These are phyloP conservation scores for Phytophthora ohioensis DNA, from an alignment of 352 stramenopile species.

Conservation along the genomic window DNA sequence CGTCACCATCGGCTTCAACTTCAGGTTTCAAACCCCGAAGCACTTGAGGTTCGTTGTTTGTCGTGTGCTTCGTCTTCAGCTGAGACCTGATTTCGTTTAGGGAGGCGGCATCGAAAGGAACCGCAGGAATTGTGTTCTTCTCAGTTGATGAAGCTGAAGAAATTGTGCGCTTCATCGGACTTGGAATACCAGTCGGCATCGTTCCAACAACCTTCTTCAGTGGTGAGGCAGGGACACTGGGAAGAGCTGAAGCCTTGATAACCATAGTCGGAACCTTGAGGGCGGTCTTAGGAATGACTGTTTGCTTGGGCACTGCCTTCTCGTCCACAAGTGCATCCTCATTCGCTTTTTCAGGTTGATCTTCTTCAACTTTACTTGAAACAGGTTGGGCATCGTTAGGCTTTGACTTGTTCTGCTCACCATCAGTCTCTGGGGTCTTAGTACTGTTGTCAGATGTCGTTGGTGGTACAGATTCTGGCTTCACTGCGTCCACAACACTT, in stretches of 20 bases:
- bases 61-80: slow-evolving; percentile 60
- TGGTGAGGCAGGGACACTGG: slow-evolving; percentile 23
- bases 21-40: slow-evolving; percentile 28
- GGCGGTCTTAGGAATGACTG: slow-evolving; percentile 39
- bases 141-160: slow-evolving; percentile 39
- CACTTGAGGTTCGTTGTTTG: slow-evolving; percentile 23
- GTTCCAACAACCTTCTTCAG: slow-evolving; percentile 37
- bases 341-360: slow-evolving; percentile 5
- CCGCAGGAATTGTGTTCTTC: slow-evolving; percentile 38
- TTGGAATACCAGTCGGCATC: slow-evolving; percentile 30
- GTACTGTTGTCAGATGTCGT: neutral
- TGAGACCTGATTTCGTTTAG: slow-evolving; percentile 69
- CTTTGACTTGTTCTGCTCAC: slow-evolving; percentile 24
- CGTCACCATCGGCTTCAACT: slow-evolving; percentile 30
- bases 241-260: slow-evolving; percentile 39
- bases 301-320: slow-evolving; percentile 23
- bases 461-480: slow-evolving; percentile 5
- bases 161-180: slow-evolving; percentile 36
- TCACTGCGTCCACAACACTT: neutral
- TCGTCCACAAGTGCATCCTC: slow-evolving; percentile 17
- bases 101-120: slow-evolving; percentile 61
- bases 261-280: slow-evolving; percentile 59
- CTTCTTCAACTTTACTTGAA: slow-evolving; percentile 24
- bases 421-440: neutral
- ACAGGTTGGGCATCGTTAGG: neutral